A percentile compares a stretch with the other conserved stretches of the same genome.
Conservation (phyloP, 306 rosid genomes). For the Glycine latifolia region DNA sequence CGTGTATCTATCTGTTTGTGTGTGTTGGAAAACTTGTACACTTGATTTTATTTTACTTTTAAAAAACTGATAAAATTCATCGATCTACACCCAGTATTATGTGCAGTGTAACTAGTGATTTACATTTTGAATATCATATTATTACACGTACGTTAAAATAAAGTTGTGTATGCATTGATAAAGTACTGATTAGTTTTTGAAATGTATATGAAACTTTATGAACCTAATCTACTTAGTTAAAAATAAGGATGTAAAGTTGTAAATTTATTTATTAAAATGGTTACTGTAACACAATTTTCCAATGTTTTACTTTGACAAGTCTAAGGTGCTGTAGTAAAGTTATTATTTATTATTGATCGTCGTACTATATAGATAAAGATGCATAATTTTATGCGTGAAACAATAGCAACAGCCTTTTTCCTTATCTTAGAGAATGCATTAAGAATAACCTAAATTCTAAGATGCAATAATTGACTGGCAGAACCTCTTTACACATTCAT, state of each 20-base stretch:
- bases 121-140: not conserved
- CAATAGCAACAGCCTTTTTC: constrained; percentile 20
- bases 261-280: not conserved
- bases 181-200: not conserved
- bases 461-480: constrained; percentile 42
- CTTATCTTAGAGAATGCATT: constrained; percentile 32
- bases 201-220: not conserved
- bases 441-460: constrained; percentile 15
- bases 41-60: not conserved
- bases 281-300: not conserved
- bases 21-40: not conserved
- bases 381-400: constrained; percentile 51
- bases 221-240: not conserved
- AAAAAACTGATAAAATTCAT: not conserved
- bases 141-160: not conserved
- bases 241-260: not conserved
- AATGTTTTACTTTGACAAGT: constrained; percentile 5
- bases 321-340: not conserved
- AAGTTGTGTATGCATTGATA: not conserved
- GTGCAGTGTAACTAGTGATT: not conserved
- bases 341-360: not conserved
- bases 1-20: not conserved
- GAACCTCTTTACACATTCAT: not conserved
- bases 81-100: too few relatives aligned
- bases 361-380: constrained; percentile 22